These are phyloP conservation scores for Pseudogymnoascus sp. DNA, from an alignment of 2,329 filamentous ascomycete genomes.

Conservation along the genomic window DNA sequence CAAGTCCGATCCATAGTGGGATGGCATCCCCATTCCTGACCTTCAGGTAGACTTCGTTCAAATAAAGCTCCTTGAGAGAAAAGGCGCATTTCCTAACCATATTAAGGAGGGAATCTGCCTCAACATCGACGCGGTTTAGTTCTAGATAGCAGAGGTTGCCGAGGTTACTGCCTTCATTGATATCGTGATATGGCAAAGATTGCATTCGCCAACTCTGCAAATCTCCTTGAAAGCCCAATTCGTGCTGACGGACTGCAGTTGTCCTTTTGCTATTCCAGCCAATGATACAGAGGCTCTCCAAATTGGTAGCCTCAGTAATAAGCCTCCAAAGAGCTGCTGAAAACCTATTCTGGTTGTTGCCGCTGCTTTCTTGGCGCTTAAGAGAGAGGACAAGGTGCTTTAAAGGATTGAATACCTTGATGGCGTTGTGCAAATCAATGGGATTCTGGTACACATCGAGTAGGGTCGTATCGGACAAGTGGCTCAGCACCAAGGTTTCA, in stretches of 20 bases:
- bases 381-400: slow-evolving; percentile 43
- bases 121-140: slow-evolving; percentile 30
- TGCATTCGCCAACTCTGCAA: slow-evolving; percentile 27
- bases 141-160: slow-evolving; percentile 26
- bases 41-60: slow-evolving; percentile 31
- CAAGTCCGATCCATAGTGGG: slow-evolving; percentile 29
- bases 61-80: slow-evolving; percentile 30
- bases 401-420: slow-evolving; percentile 37
- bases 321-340: slow-evolving; percentile 45
- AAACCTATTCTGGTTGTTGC: slow-evolving; percentile 35
- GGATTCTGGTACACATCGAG: slow-evolving; percentile 47
- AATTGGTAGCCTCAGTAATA: slow-evolving; percentile 39
- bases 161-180: slow-evolving; percentile 16
- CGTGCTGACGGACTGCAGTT: slow-evolving; percentile 20
- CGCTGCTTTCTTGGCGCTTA: slow-evolving; percentile 39
- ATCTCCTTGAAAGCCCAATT: slow-evolving; percentile 16
- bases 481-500: slow-evolving; percentile 44
- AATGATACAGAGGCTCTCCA: slow-evolving; percentile 44
- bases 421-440: slow-evolving; percentile 45
- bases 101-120: slow-evolving; percentile 22
- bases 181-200: slow-evolving; percentile 25
- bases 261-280: slow-evolving; percentile 33
- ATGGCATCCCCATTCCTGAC: slow-evolving; percentile 21
- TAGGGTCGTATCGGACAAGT: slow-evolving; percentile 43
- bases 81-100: slow-evolving; percentile 25